Conservation (phyloP, 768 basidiomycete genomes). For the Pholiota microspora region DNA sequence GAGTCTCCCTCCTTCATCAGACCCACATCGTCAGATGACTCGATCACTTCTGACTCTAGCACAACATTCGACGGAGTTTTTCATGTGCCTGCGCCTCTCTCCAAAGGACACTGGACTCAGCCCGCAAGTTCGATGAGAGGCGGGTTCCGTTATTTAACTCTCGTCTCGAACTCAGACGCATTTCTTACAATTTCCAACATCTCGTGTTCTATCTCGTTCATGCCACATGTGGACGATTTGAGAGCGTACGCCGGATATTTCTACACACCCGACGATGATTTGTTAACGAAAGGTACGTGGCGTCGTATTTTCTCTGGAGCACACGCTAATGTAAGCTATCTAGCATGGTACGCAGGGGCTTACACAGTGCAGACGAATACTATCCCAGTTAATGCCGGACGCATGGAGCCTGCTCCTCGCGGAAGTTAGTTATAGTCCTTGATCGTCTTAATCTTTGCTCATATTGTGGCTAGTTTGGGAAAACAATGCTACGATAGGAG, state of each 20-base stretch:
- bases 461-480: slow-evolving; percentile 38
- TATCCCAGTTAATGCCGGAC: slow-evolving; percentile 47
- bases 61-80: slow-evolving; percentile 44
- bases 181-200: slow-evolving; percentile 45
- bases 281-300: slow-evolving; percentile 45
- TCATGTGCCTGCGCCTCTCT: slow-evolving; percentile 31
- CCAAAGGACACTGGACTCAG: slow-evolving; percentile 44
- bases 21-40: slow-evolving; percentile 52
- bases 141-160: slow-evolving; percentile 53
- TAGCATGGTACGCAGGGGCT: slow-evolving; percentile 60
- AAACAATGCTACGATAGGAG: slow-evolving; percentile 52
- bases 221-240: slow-evolving; percentile 49
- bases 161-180: slow-evolving; percentile 34
- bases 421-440: slow-evolving; percentile 31
- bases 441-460: background rate
- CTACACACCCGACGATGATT: slow-evolving; percentile 41
- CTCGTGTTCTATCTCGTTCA: slow-evolving; percentile 49
- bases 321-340: background rate
- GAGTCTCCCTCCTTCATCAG: slow-evolving; percentile 57
- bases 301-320: background rate
- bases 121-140: slow-evolving; percentile 44
- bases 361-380: slow-evolving; percentile 63
- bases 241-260: slow-evolving; percentile 54
- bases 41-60: slow-evolving; percentile 43
- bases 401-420: slow-evolving; percentile 43